Evolutionary conservation across 139 green algal species (phyloP).

Genomic region (Chlamydomonas sp.): DNA sequence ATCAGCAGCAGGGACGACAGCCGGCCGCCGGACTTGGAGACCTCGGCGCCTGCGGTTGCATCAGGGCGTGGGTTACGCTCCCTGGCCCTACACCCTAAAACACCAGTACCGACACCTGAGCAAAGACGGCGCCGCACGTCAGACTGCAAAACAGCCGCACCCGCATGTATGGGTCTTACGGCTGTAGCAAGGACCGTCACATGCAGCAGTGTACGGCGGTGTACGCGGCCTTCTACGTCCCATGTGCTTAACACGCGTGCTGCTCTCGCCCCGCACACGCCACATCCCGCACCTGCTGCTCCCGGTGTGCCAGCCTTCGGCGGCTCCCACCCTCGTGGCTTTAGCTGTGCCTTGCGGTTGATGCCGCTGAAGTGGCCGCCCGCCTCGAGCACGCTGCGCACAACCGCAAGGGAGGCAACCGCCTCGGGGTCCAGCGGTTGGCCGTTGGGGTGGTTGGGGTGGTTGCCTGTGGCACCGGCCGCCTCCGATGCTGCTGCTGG

Average conservation of each 20-base stretch:
- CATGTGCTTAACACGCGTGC: too few relatives aligned
- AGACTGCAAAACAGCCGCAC: too few relatives aligned
- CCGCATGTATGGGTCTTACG: too few relatives aligned
- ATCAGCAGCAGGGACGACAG: slow-evolving; percentile 45
- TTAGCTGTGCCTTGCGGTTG: slow-evolving; percentile 92
- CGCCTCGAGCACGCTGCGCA: slow-evolving; percentile 79
- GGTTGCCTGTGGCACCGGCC: neutral
- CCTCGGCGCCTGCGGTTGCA: neutral
- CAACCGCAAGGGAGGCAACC: slow-evolving; percentile 77
- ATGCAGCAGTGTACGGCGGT: too few relatives aligned
- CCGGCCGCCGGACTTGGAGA: neutral
- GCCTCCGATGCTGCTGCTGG: slow-evolving; percentile 54
- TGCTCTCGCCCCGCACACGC: neutral
- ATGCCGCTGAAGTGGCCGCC: slow-evolving; percentile 78
- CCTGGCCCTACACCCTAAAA: too few relatives aligned
- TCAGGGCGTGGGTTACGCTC: too few relatives aligned
- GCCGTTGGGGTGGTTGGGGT: slow-evolving; percentile 50
- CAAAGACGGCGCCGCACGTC: too few relatives aligned
- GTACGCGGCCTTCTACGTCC: too few relatives aligned
- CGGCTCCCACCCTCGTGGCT: slow-evolving; percentile 8
- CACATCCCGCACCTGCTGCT: neutral
- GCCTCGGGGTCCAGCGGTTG: slow-evolving; percentile 10
- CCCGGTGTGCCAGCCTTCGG: neutral
- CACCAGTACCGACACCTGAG: too few relatives aligned
- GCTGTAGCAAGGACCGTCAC: too few relatives aligned